Evolutionary conservation across 106 monocot genomes (phyloP).

Genomic region (Allium fistulosum): DNA sequence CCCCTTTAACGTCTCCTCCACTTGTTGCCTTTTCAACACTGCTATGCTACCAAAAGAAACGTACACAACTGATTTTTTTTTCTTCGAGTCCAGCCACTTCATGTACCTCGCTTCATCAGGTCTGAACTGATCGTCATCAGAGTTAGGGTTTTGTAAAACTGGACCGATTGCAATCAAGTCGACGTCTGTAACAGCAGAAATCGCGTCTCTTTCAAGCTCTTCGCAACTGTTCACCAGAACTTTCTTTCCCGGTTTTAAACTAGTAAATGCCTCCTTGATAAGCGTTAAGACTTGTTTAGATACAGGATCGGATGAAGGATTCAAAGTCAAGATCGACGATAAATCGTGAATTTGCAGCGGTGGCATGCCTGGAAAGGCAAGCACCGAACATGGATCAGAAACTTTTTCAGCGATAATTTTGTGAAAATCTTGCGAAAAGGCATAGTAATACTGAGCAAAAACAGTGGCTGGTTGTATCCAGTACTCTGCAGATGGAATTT

Average conservation of each 20-base stretch:
- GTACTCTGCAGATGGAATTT: constrained; percentile 23
- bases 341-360: constrained; percentile 22
- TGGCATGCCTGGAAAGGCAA: constrained; percentile 23
- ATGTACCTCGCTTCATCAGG: constrained; percentile 26
- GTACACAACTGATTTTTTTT: constrained; percentile 34
- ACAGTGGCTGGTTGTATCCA: constrained; percentile 74
- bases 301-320: not conserved
- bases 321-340: constrained; percentile 15
- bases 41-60: constrained; percentile 44
- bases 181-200: constrained; percentile 8
- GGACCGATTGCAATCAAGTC: constrained; percentile 27
- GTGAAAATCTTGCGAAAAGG: constrained; percentile 32
- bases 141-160: not conserved
- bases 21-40: constrained; percentile 17
- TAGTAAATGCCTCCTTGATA: not conserved
- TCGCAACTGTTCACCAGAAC: constrained; percentile 30
- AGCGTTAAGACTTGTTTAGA: not conserved
- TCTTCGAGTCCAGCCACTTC: constrained; percentile 42
- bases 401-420: not conserved
- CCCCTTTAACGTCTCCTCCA: constrained; percentile 29
- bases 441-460: constrained; percentile 53
- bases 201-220: constrained; percentile 18
- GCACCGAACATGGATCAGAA: not conserved
- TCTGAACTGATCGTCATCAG: constrained; percentile 2
- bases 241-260: constrained; percentile 6